Evolutionary conservation across 1,284 basidiomycete genomes (phyloP).

Genomic region (Irpex sp.): DNA sequence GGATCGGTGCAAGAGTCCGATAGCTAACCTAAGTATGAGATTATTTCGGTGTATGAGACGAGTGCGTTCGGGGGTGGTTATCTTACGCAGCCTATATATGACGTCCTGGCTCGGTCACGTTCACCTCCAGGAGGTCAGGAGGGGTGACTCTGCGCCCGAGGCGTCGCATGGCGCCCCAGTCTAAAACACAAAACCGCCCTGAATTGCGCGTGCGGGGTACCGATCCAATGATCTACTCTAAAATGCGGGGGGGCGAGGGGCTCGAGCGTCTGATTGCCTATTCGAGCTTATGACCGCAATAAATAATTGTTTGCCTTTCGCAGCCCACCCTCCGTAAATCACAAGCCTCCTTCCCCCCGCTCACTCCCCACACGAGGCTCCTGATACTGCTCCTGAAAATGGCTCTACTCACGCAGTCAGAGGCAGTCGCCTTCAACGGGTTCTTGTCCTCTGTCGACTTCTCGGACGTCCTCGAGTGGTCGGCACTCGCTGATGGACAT

Average conservation of each 20-base stretch:
- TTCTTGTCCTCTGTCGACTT: constrained; percentile 47
- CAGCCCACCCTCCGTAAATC: background rate
- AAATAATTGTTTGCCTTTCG: background rate
- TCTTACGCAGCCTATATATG: too few relatives aligned
- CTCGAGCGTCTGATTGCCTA: background rate
- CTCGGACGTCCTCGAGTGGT: constrained; percentile 30
- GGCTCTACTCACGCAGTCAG: constrained; percentile 46
- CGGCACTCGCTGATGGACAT: constrained; percentile 11
- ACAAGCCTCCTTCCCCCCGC: constrained; percentile 1
- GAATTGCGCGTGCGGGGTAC: background rate
- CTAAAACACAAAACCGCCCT: background rate
- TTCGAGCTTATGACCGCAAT: background rate
- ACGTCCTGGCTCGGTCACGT: background rate
- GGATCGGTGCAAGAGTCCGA: background rate
- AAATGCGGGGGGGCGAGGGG: background rate
- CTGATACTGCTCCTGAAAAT: constrained; percentile 16
- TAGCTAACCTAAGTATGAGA: background rate
- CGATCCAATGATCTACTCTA: background rate
- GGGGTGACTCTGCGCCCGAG: background rate
- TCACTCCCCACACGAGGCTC: background rate
- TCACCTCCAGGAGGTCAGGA: background rate
- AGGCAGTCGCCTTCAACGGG: constrained; percentile 46
- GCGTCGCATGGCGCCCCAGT: too few relatives aligned
- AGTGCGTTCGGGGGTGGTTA: too few relatives aligned
- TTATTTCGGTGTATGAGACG: background rate